These are phyloP conservation scores for Hypoxylon subgilvum DNA, from an alignment of 495 filamentous ascomycete genomes.

Conservation along the genomic window DNA sequence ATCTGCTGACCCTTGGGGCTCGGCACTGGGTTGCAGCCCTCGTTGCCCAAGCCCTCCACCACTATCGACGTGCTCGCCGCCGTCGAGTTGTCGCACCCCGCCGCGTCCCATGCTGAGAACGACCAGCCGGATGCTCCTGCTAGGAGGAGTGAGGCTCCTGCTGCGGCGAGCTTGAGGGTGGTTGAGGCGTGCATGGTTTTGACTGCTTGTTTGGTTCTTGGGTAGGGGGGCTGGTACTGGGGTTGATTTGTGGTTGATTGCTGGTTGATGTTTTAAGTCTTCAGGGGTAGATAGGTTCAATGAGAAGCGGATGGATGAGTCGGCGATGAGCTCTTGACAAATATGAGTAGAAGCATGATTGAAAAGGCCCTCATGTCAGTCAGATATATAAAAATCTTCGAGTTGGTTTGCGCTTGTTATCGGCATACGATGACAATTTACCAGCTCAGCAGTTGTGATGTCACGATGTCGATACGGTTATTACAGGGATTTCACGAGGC, in stretches of 20 bases:
- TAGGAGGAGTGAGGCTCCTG: not conserved
- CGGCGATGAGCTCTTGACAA: too few species aligned
- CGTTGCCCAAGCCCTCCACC: too few species aligned
- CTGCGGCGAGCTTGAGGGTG: not conserved
- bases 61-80: too few species aligned
- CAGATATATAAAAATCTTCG: not conserved
- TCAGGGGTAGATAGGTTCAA: too few species aligned
- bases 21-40: too few species aligned
- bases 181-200: slow-evolving; percentile 14
- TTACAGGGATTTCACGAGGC: not conserved
- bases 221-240: not conserved
- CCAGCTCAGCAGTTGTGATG: slow-evolving; percentile 9
- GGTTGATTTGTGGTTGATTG: not conserved
- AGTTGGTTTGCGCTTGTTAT: not conserved
- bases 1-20: too few species aligned
- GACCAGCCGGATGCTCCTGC: slow-evolving; percentile 21
- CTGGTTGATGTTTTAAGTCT: not conserved
- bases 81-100: slow-evolving; percentile 19
- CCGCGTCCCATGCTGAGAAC: slow-evolving; percentile 14
- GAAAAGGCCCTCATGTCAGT: not conserved
- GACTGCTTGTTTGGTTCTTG: not conserved
- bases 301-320: not conserved
- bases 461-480: slow-evolving; percentile 15
- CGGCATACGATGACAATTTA: not conserved
- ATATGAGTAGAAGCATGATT: not conserved